Evolutionary conservation across 345 rosid genomes (phyloP).

Genomic region (Chamaenerion angustifolium): DNA sequence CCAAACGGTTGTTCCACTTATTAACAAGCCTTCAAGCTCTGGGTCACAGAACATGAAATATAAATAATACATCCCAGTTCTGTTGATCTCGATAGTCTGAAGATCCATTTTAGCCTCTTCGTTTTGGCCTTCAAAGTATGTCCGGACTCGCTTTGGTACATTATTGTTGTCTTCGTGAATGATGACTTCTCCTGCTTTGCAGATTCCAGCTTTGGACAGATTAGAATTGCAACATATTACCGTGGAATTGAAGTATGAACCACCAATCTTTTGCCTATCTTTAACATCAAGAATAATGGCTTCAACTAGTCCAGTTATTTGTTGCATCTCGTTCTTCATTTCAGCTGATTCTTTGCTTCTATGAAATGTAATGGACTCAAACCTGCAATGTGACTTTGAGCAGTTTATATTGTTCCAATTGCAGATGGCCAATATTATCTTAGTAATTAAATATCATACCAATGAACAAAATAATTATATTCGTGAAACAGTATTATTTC

Average conservation of each 20-base stretch:
- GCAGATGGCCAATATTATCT: too few species aligned
- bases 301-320: constrained; percentile 28
- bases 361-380: constrained; percentile 24
- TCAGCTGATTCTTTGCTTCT: constrained; percentile 21
- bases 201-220: constrained; percentile 19
- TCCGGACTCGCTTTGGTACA: constrained; percentile 20
- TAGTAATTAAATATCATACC: too few species aligned
- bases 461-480: too few species aligned
- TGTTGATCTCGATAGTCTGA: constrained; percentile 20
- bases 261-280: constrained; percentile 26
- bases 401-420: too few species aligned
- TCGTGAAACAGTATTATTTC: too few species aligned
- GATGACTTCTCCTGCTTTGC: constrained; percentile 34
- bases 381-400: too few species aligned
- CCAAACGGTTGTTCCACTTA: constrained; percentile 33
- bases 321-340: constrained; percentile 31
- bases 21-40: constrained; percentile 12
- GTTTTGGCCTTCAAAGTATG: constrained; percentile 28
- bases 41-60: constrained; percentile 35
- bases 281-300: constrained; percentile 24
- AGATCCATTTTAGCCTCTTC: constrained; percentile 24
- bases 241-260: constrained; percentile 18
- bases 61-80: constrained; percentile 30
- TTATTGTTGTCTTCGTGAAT: constrained; percentile 11
- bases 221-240: constrained; percentile 22